These are phyloP conservation scores for Microbotryum lychnidis-dioicae DNA, from an alignment of 1,284 basidiomycete species.

Conservation along the genomic window DNA sequence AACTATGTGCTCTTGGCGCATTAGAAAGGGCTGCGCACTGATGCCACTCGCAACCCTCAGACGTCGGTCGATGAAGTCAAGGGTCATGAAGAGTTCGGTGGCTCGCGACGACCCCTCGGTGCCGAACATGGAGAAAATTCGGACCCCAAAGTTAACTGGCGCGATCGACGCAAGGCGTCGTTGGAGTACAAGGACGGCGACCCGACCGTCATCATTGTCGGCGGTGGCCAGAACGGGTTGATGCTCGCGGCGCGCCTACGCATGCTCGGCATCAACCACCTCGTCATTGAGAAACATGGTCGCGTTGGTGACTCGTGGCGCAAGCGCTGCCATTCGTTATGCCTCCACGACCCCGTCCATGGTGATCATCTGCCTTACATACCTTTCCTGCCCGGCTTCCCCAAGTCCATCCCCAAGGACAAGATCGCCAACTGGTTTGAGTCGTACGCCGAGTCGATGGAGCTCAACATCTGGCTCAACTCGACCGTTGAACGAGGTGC, in stretches of 20 bases:
- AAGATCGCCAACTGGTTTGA: conserved; percentile 40
- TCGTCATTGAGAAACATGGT: conserved; percentile 37
- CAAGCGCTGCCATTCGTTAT: conserved; percentile 34
- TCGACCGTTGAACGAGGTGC: conserved; percentile 31
- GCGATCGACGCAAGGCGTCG: conserved; percentile 21
- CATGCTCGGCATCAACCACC: conserved; percentile 34
- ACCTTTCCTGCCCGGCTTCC: conserved; percentile 16
- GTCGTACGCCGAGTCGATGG: conserved; percentile 34
- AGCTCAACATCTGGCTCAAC: conserved; percentile 37
- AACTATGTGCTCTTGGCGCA: too few relatives aligned
- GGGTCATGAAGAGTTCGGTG: conserved; percentile 29
- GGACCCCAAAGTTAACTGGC: conserved; percentile 31
- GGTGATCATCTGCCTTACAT: conserved; percentile 4
- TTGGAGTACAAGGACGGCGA: conserved; percentile 31
- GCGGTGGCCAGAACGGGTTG: conserved; percentile 39
- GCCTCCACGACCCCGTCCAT: conserved; percentile 35
- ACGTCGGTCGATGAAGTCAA: conserved; percentile 31
- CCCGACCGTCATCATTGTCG: conserved; percentile 32
- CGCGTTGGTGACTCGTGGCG: conserved; percentile 36
- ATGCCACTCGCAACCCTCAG: background rate
- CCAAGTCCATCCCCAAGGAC: conserved; percentile 31
- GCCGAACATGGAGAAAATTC: conserved; percentile 32
- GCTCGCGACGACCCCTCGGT: conserved; percentile 29
- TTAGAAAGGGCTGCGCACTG: background rate
- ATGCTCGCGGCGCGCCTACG: conserved; percentile 37